phyloP scores from a whole-genome alignment of 495 filamentous ascomycete species.

The Tetracladium marchalianum region DNA sequence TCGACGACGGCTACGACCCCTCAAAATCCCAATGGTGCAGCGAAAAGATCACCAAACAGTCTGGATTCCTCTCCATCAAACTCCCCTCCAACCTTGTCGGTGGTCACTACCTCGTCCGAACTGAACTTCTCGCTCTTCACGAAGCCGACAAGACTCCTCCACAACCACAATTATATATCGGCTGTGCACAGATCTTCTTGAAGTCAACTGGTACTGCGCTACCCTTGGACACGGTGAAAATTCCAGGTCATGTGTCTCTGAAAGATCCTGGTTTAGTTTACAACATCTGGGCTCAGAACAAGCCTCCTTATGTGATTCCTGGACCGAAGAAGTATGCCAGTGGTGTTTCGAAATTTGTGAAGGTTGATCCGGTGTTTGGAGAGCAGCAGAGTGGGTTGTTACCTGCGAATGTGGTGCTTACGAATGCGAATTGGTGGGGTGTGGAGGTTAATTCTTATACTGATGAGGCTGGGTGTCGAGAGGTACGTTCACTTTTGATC shows the following conservation, averaged over 20 bases:
- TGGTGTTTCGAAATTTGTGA: neutral
- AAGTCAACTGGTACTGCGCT: conserved; percentile 31
- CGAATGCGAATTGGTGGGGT: conserved; percentile 66
- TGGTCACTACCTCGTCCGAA: conserved; percentile 59
- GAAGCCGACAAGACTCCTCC: conserved; percentile 37
- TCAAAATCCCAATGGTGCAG: conserved; percentile 43
- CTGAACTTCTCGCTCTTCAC: conserved; percentile 61
- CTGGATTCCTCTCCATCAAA: conserved; percentile 49
- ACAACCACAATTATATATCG: conserved; percentile 56
- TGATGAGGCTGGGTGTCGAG: conserved; percentile 48
- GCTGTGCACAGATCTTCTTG: conserved; percentile 63
- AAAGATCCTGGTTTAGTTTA: conserved; percentile 45
- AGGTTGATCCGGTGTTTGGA: neutral
- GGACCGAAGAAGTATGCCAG: conserved; percentile 44
- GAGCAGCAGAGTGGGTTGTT: conserved; percentile 23
- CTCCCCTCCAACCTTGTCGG: conserved; percentile 49
- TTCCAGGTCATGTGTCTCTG: conserved; percentile 52
- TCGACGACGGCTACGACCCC: conserved; percentile 51
- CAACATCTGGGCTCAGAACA: conserved; percentile 44
- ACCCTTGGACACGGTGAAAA: conserved; percentile 40
- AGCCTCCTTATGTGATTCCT: conserved; percentile 40
- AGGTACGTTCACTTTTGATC: conserved; percentile 5
- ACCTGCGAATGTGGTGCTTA: conserved; percentile 44
- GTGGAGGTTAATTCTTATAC: conserved; percentile 44
- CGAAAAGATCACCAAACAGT: conserved; percentile 50